Evolutionary conservation across 1,284 basidiomycete species (phyloP), one percentile per base, ranked within the genome.

Genomic region (Earliella scabrosa): DNA sequence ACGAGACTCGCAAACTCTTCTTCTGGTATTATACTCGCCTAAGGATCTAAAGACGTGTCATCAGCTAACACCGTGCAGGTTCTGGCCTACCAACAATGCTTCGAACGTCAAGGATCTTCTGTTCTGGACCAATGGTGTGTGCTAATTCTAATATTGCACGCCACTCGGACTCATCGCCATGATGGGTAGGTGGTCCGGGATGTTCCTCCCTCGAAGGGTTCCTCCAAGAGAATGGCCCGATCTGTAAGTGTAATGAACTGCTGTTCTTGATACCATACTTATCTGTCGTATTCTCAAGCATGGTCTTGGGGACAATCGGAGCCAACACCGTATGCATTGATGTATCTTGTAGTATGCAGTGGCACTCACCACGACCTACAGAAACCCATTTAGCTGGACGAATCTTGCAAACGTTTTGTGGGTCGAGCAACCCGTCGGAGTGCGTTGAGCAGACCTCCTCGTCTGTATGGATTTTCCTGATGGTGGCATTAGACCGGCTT

Each of bases 231-330:
- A 81, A 80, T 62, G 82, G 82, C 4, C 72, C 72, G 2, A 73
- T 73, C 23, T 71, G 73, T 73, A 49, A 44, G 69, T 62, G 13
- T 7, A 7, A 8, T 40, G 14, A 4, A 27, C 9, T n/a, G n/a
- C n/a, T n/a, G n/a, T n/a, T n/a, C n/a, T n/a, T n/a, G n/a, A n/a
- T n/a, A n/a, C n/a, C n/a, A n/a, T n/a, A n/a, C n/a, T n/a, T n/a
- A n/a, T n/a, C n/a, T n/a, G n/a, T n/a, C n/a, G n/a, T n/a, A n/a
- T 16, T 43, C 9, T 53, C n/a, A 26, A 82, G 80, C 79, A 20
- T 83, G 81, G 81, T 79, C 78, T 16, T 83, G 80, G 81, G 82
- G 82, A 31, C 82, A 83, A 66, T 62, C 81, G 2, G 75, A 72
- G 56, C 81, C 81, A 18, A 81, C 78, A 7, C 74, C 73, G 75